Evolutionary conservation across 2,329 filamentous ascomycete genomes (phyloP), one percentile per base, ranked within the genome.

Genomic region (Talaromyces sp.): DNA sequence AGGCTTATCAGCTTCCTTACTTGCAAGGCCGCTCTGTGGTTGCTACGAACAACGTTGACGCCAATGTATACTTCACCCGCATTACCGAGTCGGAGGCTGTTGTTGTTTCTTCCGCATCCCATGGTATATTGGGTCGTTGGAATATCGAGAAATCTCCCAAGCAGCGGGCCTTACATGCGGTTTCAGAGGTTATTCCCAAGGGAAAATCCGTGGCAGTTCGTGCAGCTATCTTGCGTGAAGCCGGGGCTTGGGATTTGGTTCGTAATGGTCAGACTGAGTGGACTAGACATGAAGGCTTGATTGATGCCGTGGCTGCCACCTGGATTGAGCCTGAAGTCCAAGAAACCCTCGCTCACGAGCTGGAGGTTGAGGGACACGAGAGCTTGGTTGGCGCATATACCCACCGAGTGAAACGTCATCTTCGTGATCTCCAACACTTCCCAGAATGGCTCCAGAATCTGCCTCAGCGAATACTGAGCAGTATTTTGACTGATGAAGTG

Each of bases 51-150:
- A 89, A 86, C 2, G 82, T 84, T 36, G 88, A 87, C 54, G 86
- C 88, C 17, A 92, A 94, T 64, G 87, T 96, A 7, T 97, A 91
- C 76, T 96, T 97, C 70, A 92, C 89, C 2, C 86, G 92, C 54
- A 80, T 94, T 55, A 91, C 90, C 0, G 78, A 86, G 30, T 84
- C 88, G 8, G 90, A 96, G 66, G 80, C 91, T 2, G 79, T 82
- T 27, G 79, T 96, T 22, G 81, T 90, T 5, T 90, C 90, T 1
- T 95, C 91, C 0, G 79, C 80, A 24, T 94, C 90, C 1, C 85
- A 92, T 61, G 86, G 82, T n/a, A 75, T 91, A 35, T 78, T 97
- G 29, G 88, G 85, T 13, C 83, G 86, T 49, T 97, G 91, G 90
- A 73, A 82, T 2, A 69, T 88, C 22, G 82, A 83, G 54, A 61